Percentiles rank a stretch among this genome's conserved stretches.
Conservation (phyloP, 2,329 filamentous ascomycete genomes). For the Lithohypha guttulata region DNA sequence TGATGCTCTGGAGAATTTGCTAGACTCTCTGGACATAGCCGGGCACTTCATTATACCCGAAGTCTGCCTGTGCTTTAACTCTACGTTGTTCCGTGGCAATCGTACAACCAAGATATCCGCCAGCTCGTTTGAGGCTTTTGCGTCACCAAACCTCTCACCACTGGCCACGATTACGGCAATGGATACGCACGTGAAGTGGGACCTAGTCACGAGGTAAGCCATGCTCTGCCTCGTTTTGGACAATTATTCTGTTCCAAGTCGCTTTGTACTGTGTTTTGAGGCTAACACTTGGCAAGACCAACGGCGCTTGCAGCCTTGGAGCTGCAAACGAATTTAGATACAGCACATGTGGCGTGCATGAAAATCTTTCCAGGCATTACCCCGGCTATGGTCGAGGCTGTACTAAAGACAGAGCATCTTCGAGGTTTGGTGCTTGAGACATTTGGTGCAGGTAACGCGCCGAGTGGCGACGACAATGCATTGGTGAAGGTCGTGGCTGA, state of each 20-base stretch:
- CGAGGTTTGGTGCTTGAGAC: slow-evolving; percentile 80
- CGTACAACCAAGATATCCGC: slow-evolving; percentile 79
- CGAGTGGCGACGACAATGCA: slow-evolving; percentile 66
- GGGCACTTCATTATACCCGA: slow-evolving; percentile 89
- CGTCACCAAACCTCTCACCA: slow-evolving; percentile 73
- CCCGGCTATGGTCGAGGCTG: slow-evolving; percentile 83
- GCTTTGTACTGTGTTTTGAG: too few species aligned
- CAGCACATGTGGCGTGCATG: slow-evolving; percentile 78
- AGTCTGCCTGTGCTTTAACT: slow-evolving; percentile 88
- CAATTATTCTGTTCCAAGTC: too few species aligned
- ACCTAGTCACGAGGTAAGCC: slow-evolving; percentile 35
- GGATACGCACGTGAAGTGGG: slow-evolving; percentile 71
- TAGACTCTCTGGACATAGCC: slow-evolving; percentile 75
- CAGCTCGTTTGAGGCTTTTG: slow-evolving; percentile 77
- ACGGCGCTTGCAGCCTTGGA: slow-evolving; percentile 63
- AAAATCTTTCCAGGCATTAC: slow-evolving; percentile 88
- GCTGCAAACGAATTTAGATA: slow-evolving; percentile 66
- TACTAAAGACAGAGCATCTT: slow-evolving; percentile 64
- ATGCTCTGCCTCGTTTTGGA: neutral
- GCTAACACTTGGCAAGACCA: slow-evolving; percentile 64
- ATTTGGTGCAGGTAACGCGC: slow-evolving; percentile 86
- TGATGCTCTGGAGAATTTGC: slow-evolving; percentile 81
- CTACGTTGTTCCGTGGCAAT: slow-evolving; percentile 81
- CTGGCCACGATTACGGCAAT: slow-evolving; percentile 72
- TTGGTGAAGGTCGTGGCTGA: slow-evolving; percentile 67